These are phyloP conservation scores for Diacronema lutheri DNA, from an alignment of 78 protist species.

Conservation along the genomic window DNA sequence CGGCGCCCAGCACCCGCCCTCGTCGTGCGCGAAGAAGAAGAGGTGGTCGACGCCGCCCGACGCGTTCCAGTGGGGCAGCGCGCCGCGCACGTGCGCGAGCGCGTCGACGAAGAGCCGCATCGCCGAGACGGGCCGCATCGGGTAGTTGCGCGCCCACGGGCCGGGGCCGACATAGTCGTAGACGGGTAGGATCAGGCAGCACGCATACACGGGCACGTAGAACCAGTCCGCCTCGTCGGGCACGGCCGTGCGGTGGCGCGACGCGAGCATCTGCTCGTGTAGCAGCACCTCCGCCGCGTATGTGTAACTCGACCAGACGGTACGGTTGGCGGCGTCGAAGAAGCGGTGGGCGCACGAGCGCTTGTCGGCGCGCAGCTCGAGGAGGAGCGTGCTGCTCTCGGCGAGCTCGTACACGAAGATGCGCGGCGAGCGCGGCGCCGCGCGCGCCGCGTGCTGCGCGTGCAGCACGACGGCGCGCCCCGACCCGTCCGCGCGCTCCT, in stretches of 20 bases:
- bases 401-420: not conserved
- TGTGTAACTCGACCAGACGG: not conserved
- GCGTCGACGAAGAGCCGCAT: not conserved
- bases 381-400: not conserved
- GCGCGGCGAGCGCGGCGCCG: not conserved
- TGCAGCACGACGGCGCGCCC: not conserved
- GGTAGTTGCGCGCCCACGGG: not conserved
- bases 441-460: not conserved
- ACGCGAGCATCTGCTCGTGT: not conserved
- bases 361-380: not conserved
- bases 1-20: slow-evolving; percentile 18
- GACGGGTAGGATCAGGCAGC: slow-evolving; percentile 11
- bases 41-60: not conserved
- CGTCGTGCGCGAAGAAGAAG: not conserved
- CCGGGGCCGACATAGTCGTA: not conserved
- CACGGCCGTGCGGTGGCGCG: not conserved
- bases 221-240: not conserved
- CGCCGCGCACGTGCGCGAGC: not conserved
- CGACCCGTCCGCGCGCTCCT: not conserved
- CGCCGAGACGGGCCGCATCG: slow-evolving; percentile 24
- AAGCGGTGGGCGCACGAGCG: no score
- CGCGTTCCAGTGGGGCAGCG: not conserved
- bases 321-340: no score
- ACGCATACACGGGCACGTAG: not conserved
- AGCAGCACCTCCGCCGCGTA: not conserved